Base-by-base conservation (phyloP, 805 yeast genomes). In the Saccharomycopsis microspora region DNA sequence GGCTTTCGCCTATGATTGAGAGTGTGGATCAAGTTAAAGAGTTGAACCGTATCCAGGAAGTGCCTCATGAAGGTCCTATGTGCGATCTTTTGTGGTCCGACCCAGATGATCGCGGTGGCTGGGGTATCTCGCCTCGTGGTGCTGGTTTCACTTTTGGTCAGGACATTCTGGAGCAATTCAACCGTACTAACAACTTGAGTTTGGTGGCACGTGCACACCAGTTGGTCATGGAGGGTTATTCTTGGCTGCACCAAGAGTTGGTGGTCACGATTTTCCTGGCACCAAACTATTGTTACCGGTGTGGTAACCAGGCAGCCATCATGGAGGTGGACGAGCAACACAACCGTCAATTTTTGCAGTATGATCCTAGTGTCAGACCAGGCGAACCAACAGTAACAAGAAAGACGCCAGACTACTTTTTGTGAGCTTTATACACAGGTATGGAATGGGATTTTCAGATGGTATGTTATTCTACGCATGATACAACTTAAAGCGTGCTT, bases 121-220 rank as follows among this genome's bases (percentile, higher is more conserved):
- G 97, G 97, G 96, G 96, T 54, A 85, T 89, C 56, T 82, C 93
- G 61, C 96, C 96, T 65, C 80, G 97, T 77, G 96, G 96, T 72
- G 97, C 97, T 53, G 97, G 97, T 65, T 89, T 85, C 81, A 86
- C 96, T 60, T 89, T 89, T 76, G 97, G 97, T 58, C 94, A 83
- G 68, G 96, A 89, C 70, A 86, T 88, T 58, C 78, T 89, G 56
- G 95, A 85, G 63, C 95, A 87, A 61, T 89, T 89, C 67, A 89
- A 89, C 63, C 96, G 88, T 66, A 82, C 88, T 19, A 89, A 89
- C 63, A 88, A 83, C 55, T 70, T 89, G 55, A 74, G 84, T 45
- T 69, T 89, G 54, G 83, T 89, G 54, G 96, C 97, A 31, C 78
- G 97, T 68, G 96, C 96, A 6, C 97, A 88, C 70, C 97, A 88